Percentiles rank a stretch among this genome's conserved stretches.
Conservation (phyloP, 1,139 yeast species). For the Debaryomyces nepalensis region DNA sequence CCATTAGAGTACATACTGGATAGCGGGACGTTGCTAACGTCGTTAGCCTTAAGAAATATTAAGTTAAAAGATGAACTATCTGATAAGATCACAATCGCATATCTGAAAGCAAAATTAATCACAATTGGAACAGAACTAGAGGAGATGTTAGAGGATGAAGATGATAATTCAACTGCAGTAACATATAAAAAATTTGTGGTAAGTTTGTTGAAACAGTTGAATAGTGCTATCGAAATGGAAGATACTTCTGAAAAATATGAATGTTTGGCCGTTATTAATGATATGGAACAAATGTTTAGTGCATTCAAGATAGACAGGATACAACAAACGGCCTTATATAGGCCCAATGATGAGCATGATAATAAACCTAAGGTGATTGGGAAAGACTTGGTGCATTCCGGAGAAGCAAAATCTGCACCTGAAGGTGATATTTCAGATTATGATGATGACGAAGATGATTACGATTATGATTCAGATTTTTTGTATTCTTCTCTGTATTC, state of each 20-base stretch:
- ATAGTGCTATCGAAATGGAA: conserved; percentile 51
- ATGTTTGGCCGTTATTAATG: conserved; percentile 62
- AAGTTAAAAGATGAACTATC: conserved; percentile 51
- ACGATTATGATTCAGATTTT: conserved; percentile 32
- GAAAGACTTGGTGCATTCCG: conserved; percentile 9
- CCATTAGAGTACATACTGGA: conserved; percentile 58
- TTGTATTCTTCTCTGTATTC: conserved; percentile 34
- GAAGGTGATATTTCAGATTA: conserved; percentile 14
- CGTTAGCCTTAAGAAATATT: conserved; percentile 52
- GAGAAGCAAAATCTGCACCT: not conserved
- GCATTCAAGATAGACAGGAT: conserved; percentile 45
- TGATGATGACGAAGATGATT: conserved; percentile 17
- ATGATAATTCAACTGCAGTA: conserved; percentile 39
- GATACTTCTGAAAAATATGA: conserved; percentile 59
- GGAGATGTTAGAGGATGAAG: conserved; percentile 35
- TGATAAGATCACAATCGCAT: conserved; percentile 57
- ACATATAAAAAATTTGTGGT: conserved; percentile 57
- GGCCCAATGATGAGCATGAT: conserved; percentile 13
- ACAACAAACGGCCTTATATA: conserved; percentile 22
- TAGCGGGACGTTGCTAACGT: conserved; percentile 60
- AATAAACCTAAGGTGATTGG: conserved; percentile 14
- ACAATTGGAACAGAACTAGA: conserved; percentile 61
- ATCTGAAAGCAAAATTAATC: conserved; percentile 60
- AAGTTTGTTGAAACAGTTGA: conserved; percentile 54
- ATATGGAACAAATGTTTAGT: conserved; percentile 67